Base-by-base conservation (phyloP, 768 basidiomycete genomes). In the Tubosaeta sp. region DNA sequence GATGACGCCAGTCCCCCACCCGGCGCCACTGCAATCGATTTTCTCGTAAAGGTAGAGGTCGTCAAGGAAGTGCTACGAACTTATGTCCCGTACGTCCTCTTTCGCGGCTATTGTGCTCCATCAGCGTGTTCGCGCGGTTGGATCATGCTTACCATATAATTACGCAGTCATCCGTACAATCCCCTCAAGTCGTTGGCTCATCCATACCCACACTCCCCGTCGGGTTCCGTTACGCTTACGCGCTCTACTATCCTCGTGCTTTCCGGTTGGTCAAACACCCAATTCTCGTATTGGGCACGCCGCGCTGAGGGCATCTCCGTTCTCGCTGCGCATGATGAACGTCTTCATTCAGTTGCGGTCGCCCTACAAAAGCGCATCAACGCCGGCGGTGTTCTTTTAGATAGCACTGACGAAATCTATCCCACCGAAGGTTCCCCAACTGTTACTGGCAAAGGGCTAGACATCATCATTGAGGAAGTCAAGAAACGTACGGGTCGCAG, bases 211-310 rank as follows among this genome's bases (percentile, higher is more conserved):
- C 59, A 49, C 45, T 69, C 73, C 35, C 74, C 75, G 32, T 61
- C 67, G 11, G 77, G 76, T 35, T 66, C 67, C 50, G 77, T 77
- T 45, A 72, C 69, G 24, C 69, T 77, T 46, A 79, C 75, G 21
- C 74, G 77, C 38, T 71, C 75, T 34, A 73, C 74, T 39, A 72
- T 77, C 46, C 73, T 77, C 44, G 63, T 72, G 40, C 69, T 77
- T 44, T 76, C 76, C 6, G 76, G 76, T 51, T 79, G 76, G 76
- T 79, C 77, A 18, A 77, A 79, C 44, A 78, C 76, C 9, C 77
- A 79, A 50, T 77, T 77, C 44, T 78, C 76, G 41, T 79, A 79
- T 52, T 77, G 76, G 77, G 74, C 76, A n/a, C 75, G 76, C 46
- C 75, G 76, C 27, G 64, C 71, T 6, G 77, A 79, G 59, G 76